A percentile compares a stretch with the other conserved stretches of the same genome.
These are phyloP conservation scores for Linderina pennispora DNA, from an alignment of 192 early-diverging fungal species.

Conservation along the genomic window DNA sequence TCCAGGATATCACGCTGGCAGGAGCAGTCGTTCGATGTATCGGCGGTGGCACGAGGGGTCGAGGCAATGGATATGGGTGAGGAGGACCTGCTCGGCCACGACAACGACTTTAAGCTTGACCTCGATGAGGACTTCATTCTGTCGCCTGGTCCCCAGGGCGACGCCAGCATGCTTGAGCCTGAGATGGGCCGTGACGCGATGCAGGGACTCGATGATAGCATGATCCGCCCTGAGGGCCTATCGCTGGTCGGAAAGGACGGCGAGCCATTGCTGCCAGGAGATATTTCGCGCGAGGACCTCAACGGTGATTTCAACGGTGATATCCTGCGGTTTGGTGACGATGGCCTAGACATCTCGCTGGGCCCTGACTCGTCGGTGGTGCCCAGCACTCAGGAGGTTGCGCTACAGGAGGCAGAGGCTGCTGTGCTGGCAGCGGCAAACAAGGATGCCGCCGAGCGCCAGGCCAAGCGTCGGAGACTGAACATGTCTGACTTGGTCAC, in stretches of 20 bases:
- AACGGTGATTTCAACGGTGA: not conserved
- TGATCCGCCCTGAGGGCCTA: slow-evolving; percentile 21
- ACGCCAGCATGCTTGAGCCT: slow-evolving; percentile 45
- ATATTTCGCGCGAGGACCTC: slow-evolving; percentile 32
- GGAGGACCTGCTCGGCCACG: slow-evolving; percentile 47
- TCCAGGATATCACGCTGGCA: slow-evolving; percentile 68
- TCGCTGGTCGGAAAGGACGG: slow-evolving; percentile 29
- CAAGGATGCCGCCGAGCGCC: slow-evolving; percentile 8
- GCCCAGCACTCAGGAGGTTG: slow-evolving; percentile 33
- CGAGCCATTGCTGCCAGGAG: no score
- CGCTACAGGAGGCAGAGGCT: slow-evolving; percentile 41
- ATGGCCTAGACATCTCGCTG: slow-evolving; percentile 16
- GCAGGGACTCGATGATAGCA: slow-evolving; percentile 34
- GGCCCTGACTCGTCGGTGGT: slow-evolving; percentile 14
- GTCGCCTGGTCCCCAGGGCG: slow-evolving; percentile 29
- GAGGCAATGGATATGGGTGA: slow-evolving; percentile 40
- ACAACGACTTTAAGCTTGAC: slow-evolving; percentile 51
- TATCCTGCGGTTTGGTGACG: slow-evolving; percentile 1
- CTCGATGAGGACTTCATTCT: slow-evolving; percentile 41
- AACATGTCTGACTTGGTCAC: slow-evolving; percentile 39
- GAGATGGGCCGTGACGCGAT: slow-evolving; percentile 57
- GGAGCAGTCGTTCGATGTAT: slow-evolving; percentile 48
- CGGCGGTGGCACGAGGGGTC: slow-evolving; percentile 39
- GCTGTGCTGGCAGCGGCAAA: slow-evolving; percentile 19
- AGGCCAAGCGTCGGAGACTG: slow-evolving; percentile 30